Base-by-base conservation (phyloP, 75 land plant genomes). In the Pinus taeda region DNA sequence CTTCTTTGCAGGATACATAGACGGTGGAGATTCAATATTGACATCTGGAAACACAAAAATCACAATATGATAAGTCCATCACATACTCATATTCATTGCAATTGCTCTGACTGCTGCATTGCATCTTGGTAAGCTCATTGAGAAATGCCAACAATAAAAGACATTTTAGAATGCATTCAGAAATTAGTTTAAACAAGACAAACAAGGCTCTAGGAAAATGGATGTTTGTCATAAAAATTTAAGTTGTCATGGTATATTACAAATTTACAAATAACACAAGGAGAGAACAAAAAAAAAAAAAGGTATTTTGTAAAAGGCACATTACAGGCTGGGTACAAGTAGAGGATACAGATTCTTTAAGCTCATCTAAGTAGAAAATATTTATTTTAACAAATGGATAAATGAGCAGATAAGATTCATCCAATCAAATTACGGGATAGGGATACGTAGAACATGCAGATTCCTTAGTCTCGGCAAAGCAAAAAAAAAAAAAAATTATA, bases 21-120 rank as follows among this genome's bases (percentile, higher is more conserved):
- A 92, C 30, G 95, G 94, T 64, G 98, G 97, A 7, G 98, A 78
- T 79, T 93, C 98, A 75, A 93, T 90, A 78, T 89, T 96, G 18
- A 88, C 71, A 88, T 96, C 97, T 96, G 84, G 62, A 81, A 70
- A 59, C 49, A 69, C 53, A 69, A 42, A 8, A 69, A 69, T 2
- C 22, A 73, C 21, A 56, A 14, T 57, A 15, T 1, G 7, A 26
- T 22, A 12, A 26, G 36, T 13, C 15, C 22, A 73, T 57, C 20
- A 26, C 4, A 57, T 73, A 18, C 57, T 17, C 58, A 36, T 15
- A 57, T 56, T 56, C 24, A 6, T 26, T 57, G 8, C 74, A 26
- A 15, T 57, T 22, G 4, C 26, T 4, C 49, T 55, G 42, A 37
- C 5, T 7, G 53, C 49, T 42, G 72, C 53, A 69, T 69, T 42